Base-by-base conservation (phyloP, 2,329 filamentous ascomycete species). In the Fusarium sp. region DNA sequence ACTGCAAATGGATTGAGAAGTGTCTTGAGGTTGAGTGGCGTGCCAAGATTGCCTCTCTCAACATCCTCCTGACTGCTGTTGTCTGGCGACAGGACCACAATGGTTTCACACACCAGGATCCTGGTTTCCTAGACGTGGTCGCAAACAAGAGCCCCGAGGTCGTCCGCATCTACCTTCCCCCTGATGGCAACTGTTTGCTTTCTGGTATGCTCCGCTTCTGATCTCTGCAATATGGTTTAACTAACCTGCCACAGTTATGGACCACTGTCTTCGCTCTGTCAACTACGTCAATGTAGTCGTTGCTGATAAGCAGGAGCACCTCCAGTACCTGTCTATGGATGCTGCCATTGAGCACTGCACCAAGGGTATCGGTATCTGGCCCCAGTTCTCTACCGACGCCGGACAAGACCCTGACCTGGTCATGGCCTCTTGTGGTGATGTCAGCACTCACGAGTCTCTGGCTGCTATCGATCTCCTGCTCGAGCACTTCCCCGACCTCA, bases 1-100 rank as follows among this genome's bases (percentile, higher is more conserved):
- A 95, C 81, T 93, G 91, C 83, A 95, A 95, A 79, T 94, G 92
- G 92, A 87, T 94, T 53, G 92, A 95, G 79, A 95, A 94, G 82
- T 92, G 89, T 71, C 83, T 90, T n/a, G 92, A 94, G 76, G 90
- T 94, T 22, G 89, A 92, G 75, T 95, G 92, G 92, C 89, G 92
- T 54, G 87, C 85, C 73, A 90, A 90, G 78, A 83, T 94, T 14
- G 87, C 91, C 11, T 94, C 91, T 1, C 87, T 95, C 73, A 95
- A 95, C 81, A 94, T 94, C 71, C 86, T 95, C 16, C 85, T 94
- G 57, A 94, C 92, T 2, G 89, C 91, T 3, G 92, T 92, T 10
- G 91, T 94, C 62, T 94, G 92, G 92, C 84, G 92, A 74, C 92
- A 94, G 82, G 92, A 94, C 71, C 92, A 94, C 83, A 95, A 94